Conservation (phyloP, 1,139 yeast species). For the Scheffersomyces segobiensis region DNA sequence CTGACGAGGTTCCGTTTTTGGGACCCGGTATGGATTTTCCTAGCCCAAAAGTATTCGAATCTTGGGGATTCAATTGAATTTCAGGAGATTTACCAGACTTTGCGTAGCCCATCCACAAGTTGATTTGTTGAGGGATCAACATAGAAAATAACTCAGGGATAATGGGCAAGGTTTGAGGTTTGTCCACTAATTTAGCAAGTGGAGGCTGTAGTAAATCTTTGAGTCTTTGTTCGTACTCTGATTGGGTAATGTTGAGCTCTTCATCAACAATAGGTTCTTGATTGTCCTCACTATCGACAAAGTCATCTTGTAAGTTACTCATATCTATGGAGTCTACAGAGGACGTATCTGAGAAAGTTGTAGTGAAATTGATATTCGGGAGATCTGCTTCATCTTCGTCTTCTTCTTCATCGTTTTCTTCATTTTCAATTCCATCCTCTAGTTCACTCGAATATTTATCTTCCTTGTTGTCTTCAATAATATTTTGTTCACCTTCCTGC, state of each 20-base stretch:
- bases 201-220: conserved; percentile 63
- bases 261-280: conserved; percentile 6
- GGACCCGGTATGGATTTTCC: conserved; percentile 53
- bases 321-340: conserved; percentile 37
- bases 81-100: background rate
- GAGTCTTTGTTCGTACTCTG: conserved; percentile 20
- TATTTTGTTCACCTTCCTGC: conserved; percentile 2
- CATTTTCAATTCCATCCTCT: conserved; percentile 7
- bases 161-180: conserved; percentile 32
- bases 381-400: conserved; percentile 12
- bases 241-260: conserved; percentile 6
- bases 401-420: conserved; percentile 11
- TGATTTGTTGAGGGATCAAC: conserved; percentile 67
- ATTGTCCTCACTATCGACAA: conserved; percentile 28
- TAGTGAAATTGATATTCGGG: conserved; percentile 4
- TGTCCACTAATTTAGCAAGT: conserved; percentile 41
- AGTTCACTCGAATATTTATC: conserved; percentile 7
- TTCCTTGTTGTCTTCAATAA: conserved; percentile 5
- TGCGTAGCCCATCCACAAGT: conserved; percentile 65
- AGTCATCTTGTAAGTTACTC: conserved; percentile 51
- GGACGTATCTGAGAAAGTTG: conserved; percentile 27
- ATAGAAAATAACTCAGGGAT: conserved; percentile 39
- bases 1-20: conserved; percentile 60
- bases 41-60: conserved; percentile 29
- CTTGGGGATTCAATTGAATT: conserved; percentile 2